These are phyloP conservation scores for Sedum album DNA, from an alignment of 164 flowering plant genomes.

Conservation along the genomic window DNA sequence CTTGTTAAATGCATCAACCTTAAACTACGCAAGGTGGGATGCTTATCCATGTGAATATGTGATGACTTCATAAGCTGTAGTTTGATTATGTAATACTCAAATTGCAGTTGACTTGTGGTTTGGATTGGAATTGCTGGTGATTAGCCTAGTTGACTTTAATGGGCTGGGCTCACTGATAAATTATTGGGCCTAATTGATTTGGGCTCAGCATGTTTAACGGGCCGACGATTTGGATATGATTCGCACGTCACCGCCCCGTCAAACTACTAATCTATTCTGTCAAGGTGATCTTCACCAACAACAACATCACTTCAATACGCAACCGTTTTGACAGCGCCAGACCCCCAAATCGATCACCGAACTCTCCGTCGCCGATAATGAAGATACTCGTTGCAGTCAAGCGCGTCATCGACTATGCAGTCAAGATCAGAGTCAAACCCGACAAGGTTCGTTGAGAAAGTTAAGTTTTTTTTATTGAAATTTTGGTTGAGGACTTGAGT, in stretches of 20 bases:
- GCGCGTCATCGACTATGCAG: slow-evolving; percentile 92
- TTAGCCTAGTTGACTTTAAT: neutral
- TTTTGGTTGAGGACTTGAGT: neutral
- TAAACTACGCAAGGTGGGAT: no score
- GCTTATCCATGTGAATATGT: no score
- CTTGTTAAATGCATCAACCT: no score
- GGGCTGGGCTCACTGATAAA: no score
- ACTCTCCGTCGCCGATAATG: slow-evolving; percentile 23
- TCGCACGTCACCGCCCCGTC: neutral
- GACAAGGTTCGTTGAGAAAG: slow-evolving; percentile 75
- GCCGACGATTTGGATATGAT: neutral
- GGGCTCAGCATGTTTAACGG: neutral
- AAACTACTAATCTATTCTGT: neutral
- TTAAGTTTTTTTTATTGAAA: no score
- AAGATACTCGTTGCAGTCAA: slow-evolving; percentile 89
- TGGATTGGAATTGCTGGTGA: neutral
- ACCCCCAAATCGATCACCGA: neutral
- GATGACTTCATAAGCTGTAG: no score
- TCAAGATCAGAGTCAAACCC: slow-evolving; percentile 87
- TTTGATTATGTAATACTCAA: no score
- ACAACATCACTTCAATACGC: neutral
- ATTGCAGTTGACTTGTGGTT: neutral
- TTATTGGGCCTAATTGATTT: neutral
- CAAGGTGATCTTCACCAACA: neutral
- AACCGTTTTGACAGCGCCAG: neutral